Base-by-base conservation (phyloP, 2,329 filamentous ascomycete genomes). In the Aspergillus calidoustus region DNA sequence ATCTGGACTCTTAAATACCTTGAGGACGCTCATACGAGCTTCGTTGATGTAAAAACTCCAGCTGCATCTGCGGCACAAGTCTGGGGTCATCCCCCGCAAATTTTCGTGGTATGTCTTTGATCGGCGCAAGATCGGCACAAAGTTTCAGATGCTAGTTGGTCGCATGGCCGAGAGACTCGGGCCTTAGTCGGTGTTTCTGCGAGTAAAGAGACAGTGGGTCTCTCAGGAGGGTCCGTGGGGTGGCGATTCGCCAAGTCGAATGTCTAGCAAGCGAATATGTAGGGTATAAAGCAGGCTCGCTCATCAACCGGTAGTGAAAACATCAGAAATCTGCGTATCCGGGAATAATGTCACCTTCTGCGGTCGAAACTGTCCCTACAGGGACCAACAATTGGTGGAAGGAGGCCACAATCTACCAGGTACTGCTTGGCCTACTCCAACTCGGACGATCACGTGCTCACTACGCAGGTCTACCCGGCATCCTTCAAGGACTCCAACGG, bases 401-500 rank as follows among this genome's bases (percentile, higher is more conserved):
- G 62, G 73, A 76, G 61, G 72, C 69, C 19, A 71, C 71, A 2
- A 64, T 77, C 41, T 77, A 77, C 54, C 72, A 75, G 59, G 65
- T 68, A 34, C 19, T 13, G 5, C 5, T 7, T 3, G n/a, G n/a
- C 9, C 7, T 47, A 47, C 44, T 19, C 23, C n/a, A 47, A 47
- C 23, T 9, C 13, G 17, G 23, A 47, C 9, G 23, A 23, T 3
- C 34, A 23, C 9, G 19, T 11, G 25, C 48, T 51, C 15, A 51
- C 25, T 5, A 11, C 4, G 22, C 84, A 87, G 66, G 83, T 87
- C 66, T 87, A 86, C 71, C 85, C 85, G 1, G 80, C 84, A 0
- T 85, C 83, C 0, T 87, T 85, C 70, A 81, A 82, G 57, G 83
- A 85, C 65, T 76, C 72, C 31, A 79, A 79, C 59, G 68, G 72